Evolutionary conservation across 2,329 filamentous ascomycete genomes (phyloP).

Genomic region (Teratosphaeria gauchensis): DNA sequence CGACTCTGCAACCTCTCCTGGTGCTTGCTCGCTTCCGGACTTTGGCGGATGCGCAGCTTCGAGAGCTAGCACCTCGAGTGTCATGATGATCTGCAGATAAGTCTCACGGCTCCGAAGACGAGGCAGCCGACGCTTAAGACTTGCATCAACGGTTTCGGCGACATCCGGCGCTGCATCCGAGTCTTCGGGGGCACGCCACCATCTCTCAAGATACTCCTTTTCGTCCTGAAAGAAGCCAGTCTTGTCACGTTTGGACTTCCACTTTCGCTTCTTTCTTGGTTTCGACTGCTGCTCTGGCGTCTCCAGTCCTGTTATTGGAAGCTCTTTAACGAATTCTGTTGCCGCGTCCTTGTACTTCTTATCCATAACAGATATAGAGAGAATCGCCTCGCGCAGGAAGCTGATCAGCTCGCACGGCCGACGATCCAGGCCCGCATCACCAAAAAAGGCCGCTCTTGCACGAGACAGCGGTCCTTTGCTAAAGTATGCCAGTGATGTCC

Average conservation of each 20-base stretch:
- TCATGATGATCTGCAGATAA: conserved; percentile 68
- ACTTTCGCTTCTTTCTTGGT: conserved; percentile 45
- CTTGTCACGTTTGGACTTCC: conserved; percentile 53
- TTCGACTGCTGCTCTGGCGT: conserved; percentile 9
- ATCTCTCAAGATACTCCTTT: conserved; percentile 53
- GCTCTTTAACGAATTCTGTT: conserved; percentile 53
- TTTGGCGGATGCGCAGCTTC: conserved; percentile 35
- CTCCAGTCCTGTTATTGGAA: conserved; percentile 17
- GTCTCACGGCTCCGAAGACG: conserved; percentile 65
- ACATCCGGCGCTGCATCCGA: conserved; percentile 21
- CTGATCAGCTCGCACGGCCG: conserved; percentile 51
- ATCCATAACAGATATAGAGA: conserved; percentile 50
- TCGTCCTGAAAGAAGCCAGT: conserved; percentile 61
- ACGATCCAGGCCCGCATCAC: conserved; percentile 38
- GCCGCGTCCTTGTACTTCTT: conserved; percentile 71
- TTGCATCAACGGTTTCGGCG: conserved; percentile 36
- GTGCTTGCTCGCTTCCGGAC: conserved; percentile 5
- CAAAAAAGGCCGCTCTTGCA: conserved; percentile 60
- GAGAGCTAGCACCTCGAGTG: conserved; percentile 66
- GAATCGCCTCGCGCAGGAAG: conserved; percentile 47
- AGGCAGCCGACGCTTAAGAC: conserved; percentile 53
- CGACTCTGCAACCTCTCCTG: background rate
- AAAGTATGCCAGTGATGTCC: conserved; percentile 74
- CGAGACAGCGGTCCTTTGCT: conserved; percentile 71
- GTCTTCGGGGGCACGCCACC: conserved; percentile 56